Conservation (phyloP, 148 eudicot genomes). For the Cornus suecica region DNA sequence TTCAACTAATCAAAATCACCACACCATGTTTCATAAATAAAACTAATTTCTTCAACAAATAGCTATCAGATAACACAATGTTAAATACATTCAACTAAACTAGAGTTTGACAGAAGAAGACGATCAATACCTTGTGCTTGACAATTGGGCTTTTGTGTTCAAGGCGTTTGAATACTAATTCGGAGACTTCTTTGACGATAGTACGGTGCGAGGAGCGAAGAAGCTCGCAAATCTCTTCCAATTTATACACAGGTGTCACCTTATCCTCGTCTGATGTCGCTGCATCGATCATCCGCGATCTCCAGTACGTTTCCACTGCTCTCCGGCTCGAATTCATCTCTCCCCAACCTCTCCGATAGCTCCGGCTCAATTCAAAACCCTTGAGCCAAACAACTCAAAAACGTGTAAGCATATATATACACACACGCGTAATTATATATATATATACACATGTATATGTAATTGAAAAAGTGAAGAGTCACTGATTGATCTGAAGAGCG, state of each 20-base stretch:
- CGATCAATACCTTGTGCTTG: constrained; percentile 65
- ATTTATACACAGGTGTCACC: constrained; percentile 85
- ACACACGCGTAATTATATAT: too few species aligned
- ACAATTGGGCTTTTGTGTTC: constrained; percentile 87
- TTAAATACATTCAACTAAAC: not conserved
- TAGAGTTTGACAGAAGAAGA: not conserved
- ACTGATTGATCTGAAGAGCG: not conserved
- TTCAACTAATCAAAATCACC: not conserved
- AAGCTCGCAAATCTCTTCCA: constrained; percentile 89
- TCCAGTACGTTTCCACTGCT: constrained; percentile 96
- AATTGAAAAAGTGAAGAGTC: not conserved
- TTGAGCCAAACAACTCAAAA: not conserved
- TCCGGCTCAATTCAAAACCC: not conserved
- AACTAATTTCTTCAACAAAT: not conserved
- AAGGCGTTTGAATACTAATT: constrained; percentile 75
- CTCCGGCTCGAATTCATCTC: constrained; percentile 91
- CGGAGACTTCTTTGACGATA: constrained; percentile 79
- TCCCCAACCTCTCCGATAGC: not conserved
- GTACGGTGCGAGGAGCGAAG: constrained; percentile 61
- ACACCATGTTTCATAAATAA: not conserved
- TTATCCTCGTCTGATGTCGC: constrained; percentile 96
- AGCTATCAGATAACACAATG: not conserved
- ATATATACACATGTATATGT: not conserved
- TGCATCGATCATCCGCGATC: constrained; percentile 79
- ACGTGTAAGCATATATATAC: too few species aligned